These are phyloP conservation scores for Dalbergia cultrata DNA, from an alignment of 306 rosid genomes.

Conservation along the genomic window DNA sequence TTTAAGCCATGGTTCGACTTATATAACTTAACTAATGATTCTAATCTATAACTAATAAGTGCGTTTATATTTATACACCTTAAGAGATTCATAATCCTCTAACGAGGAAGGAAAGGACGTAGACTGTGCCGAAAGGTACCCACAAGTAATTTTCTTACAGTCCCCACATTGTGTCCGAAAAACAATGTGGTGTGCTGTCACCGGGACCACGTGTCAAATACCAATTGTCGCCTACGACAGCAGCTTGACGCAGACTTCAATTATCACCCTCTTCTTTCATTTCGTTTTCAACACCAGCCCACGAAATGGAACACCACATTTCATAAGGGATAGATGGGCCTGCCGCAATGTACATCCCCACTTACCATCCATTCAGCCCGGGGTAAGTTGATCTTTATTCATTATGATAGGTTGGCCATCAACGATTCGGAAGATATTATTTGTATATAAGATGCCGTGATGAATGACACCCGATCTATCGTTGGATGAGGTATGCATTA, in stretches of 20 bases:
- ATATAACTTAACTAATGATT: background rate
- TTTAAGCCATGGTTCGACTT: background rate
- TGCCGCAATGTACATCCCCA: slow-evolving; percentile 44
- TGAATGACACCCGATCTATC: no score
- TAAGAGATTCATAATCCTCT: background rate
- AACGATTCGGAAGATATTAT: no score
- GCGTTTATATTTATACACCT: background rate
- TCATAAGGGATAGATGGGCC: slow-evolving; percentile 35
- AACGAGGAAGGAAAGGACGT: background rate
- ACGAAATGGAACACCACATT: slow-evolving; percentile 40
- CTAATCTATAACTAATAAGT: background rate
- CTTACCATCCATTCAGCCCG: slow-evolving; percentile 21
- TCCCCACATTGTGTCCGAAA: background rate
- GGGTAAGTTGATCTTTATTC: background rate
- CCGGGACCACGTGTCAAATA: slow-evolving; percentile 45
- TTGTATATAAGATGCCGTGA: no score
- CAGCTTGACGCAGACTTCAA: slow-evolving; percentile 40
- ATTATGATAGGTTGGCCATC: background rate
- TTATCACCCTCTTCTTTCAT: slow-evolving; percentile 42
- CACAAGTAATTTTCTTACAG: background rate
- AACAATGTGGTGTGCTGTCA: background rate
- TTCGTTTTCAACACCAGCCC: slow-evolving; percentile 46
- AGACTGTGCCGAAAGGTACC: background rate
- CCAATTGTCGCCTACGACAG: slow-evolving; percentile 38
- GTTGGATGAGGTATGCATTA: no score